Base-by-base conservation (phyloP, 805 yeast species). In the Wickerhamomyces chaumierensis region DNA sequence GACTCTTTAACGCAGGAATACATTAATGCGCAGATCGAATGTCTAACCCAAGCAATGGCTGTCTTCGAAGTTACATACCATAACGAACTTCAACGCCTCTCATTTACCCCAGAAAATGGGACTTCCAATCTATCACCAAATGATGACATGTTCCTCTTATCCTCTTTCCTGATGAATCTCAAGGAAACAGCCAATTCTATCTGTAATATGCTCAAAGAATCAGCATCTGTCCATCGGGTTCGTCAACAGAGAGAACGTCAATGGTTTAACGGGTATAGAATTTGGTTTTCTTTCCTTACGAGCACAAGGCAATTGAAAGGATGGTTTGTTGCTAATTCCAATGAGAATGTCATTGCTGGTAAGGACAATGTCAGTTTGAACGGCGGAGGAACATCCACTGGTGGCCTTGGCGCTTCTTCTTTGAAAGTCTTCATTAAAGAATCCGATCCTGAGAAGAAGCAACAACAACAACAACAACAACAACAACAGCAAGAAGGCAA, bases 131-230 rank as follows among this genome's bases (percentile, higher is more conserved):
- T 68, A 6, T 51, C 63, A 29, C 74, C 75, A 11, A 60, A 67
- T 37, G 75, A 70, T 41, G 73, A 71, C 45, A 61, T 68, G 57
- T 71, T 71, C 43, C 46, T 71, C 14, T 39, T 71, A 3, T 68
- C 76, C 1, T 68, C 75, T 0, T 71, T 71, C 47, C 40, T 71
- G 18, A 60, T 71, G 55, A 71, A 71, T 45, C 55, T 68, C 34
- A 62, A 69, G 43, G 67, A 67, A 42, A 52, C 58, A 18, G 54
- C 67, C 0, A 53, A 57, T 33, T 42, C 56, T 1, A 49, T 62
- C 3, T 48, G 60, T 6, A 44, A 48, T 9, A 42, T 68, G 21
- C 48, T 66, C 42, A 56, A 53, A 11, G 58, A 57, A 27, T 42
- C 59, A 1, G 48, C 60, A 8, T 43, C 39, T 5, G 48, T 70